Evolutionary conservation across 345 rosid species (phyloP).

Genomic region (Citrus inodora): DNA sequence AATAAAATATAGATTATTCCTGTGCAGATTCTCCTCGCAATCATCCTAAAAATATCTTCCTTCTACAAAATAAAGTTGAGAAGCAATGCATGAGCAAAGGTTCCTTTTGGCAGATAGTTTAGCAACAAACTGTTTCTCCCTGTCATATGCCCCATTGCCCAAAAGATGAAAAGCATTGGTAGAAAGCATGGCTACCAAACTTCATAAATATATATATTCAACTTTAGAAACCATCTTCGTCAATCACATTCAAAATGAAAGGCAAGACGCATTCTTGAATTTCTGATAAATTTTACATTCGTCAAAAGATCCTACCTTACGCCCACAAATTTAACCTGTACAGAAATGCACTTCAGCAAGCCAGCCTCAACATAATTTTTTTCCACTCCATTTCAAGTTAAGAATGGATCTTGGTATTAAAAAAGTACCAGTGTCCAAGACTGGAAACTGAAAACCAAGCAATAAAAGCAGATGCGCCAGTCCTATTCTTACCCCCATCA

Average conservation of each 20-base stretch:
- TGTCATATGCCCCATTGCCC: neutral
- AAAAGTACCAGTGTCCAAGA: neutral
- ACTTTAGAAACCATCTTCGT: neutral
- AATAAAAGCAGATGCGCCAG: neutral
- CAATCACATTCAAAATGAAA: neutral
- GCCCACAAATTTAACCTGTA: neutral
- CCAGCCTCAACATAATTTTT: neutral
- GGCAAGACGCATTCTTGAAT: neutral
- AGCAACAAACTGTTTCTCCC: neutral
- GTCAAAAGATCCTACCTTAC: neutral
- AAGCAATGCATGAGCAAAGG: neutral
- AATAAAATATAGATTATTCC: neutral
- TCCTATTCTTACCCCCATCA: neutral
- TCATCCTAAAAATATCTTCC: neutral
- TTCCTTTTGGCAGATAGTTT: neutral
- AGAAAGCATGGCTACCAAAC: neutral
- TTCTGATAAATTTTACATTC: neutral
- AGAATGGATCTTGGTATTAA: neutral
- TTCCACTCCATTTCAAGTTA: neutral
- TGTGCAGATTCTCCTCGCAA: neutral
- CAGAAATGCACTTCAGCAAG: neutral
- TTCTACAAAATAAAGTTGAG: neutral
- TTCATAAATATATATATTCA: neutral
- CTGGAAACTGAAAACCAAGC: neutral
- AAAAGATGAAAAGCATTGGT: neutral